Evolutionary conservation across 768 basidiomycete species (phyloP).

Genomic region (Gloeostereum incarnatum): DNA sequence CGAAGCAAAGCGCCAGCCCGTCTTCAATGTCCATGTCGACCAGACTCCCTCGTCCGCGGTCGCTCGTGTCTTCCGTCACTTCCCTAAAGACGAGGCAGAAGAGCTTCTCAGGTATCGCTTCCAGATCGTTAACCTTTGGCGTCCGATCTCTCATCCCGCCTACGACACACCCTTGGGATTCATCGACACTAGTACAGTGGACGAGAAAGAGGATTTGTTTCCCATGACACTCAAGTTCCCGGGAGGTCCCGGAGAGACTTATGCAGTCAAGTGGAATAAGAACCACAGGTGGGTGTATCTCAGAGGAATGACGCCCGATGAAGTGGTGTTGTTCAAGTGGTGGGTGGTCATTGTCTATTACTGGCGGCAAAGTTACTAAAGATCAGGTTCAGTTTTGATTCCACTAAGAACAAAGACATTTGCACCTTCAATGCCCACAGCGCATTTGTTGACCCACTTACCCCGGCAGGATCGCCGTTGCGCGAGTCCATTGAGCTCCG

Average conservation of each 20-base stretch:
- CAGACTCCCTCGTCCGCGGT: slow-evolving; percentile 18
- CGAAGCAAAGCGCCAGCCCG: slow-evolving; percentile 34
- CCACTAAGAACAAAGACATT: slow-evolving; percentile 27
- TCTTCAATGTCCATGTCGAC: slow-evolving; percentile 20
- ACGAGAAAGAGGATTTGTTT: slow-evolving; percentile 28
- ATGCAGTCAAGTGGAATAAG: slow-evolving; percentile 32
- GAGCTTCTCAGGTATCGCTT: slow-evolving; percentile 16
- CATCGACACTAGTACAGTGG: slow-evolving; percentile 26
- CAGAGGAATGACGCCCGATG: slow-evolving; percentile 35
- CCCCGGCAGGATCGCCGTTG: slow-evolving; percentile 29
- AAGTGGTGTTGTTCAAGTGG: slow-evolving; percentile 47
- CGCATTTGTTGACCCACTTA: slow-evolving; percentile 36
- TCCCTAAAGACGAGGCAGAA: slow-evolving; percentile 15
- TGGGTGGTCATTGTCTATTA: slow-evolving; percentile 12
- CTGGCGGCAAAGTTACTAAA: neutral
- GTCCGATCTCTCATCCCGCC: slow-evolving; percentile 19
- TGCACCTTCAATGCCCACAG: slow-evolving; percentile 44
- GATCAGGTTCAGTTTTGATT: slow-evolving; percentile 24
- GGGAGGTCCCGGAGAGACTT: slow-evolving; percentile 38
- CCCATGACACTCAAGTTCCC: slow-evolving; percentile 38
- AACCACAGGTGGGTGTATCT: slow-evolving; percentile 45
- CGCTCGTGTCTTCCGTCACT: slow-evolving; percentile 17
- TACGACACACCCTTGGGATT: slow-evolving; percentile 12
- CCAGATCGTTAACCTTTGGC: slow-evolving; percentile 26
- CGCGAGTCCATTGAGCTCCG: slow-evolving; percentile 46